Percentiles rank a stretch among this genome's conserved stretches.
phyloP scores from a whole-genome alignment of 495 filamentous ascomycete genomes.

The Aspergillus bridgeri region DNA sequence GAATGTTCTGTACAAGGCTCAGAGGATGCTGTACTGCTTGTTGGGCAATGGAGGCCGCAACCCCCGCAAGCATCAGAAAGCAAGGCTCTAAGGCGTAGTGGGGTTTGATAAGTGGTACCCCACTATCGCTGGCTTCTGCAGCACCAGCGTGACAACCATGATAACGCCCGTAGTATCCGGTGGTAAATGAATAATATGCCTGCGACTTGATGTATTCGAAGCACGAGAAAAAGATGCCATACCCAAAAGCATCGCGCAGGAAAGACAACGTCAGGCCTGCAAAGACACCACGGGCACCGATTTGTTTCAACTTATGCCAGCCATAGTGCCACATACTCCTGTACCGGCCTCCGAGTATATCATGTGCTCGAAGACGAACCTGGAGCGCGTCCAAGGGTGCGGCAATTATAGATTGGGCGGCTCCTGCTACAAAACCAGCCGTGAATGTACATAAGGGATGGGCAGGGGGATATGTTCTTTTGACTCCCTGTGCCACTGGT shows the following conservation, averaged over 20 bases:
- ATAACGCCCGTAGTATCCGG: slow-evolving; percentile 68
- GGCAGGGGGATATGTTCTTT: slow-evolving; percentile 74
- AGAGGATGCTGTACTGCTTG: slow-evolving; percentile 79
- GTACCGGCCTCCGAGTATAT: slow-evolving; percentile 65
- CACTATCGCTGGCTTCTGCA: slow-evolving; percentile 26
- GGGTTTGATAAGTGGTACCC: slow-evolving; percentile 63
- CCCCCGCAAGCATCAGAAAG: slow-evolving; percentile 75
- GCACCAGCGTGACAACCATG: slow-evolving; percentile 27
- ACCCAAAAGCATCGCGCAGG: slow-evolving; percentile 76
- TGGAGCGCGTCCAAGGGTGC: slow-evolving; percentile 88
- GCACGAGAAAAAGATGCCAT: slow-evolving; percentile 76
- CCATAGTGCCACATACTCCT: slow-evolving; percentile 82
- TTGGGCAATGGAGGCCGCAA: slow-evolving; percentile 71
- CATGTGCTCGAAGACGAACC: slow-evolving; percentile 68
- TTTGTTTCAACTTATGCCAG: slow-evolving; percentile 66
- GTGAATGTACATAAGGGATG: slow-evolving; percentile 61
- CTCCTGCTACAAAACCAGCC: slow-evolving; percentile 74
- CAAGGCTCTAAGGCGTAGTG: slow-evolving; percentile 83
- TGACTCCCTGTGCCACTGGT: slow-evolving; percentile 63
- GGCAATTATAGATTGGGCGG: slow-evolving; percentile 74
- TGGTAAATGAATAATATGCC: slow-evolving; percentile 75
- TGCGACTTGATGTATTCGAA: slow-evolving; percentile 90
- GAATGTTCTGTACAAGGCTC: slow-evolving; percentile 67
- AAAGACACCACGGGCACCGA: slow-evolving; percentile 77
- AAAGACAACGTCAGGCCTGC: slow-evolving; percentile 78